phyloP scores from a whole-genome alignment of 129 eudicot genomes.

The Mikania micrantha region DNA sequence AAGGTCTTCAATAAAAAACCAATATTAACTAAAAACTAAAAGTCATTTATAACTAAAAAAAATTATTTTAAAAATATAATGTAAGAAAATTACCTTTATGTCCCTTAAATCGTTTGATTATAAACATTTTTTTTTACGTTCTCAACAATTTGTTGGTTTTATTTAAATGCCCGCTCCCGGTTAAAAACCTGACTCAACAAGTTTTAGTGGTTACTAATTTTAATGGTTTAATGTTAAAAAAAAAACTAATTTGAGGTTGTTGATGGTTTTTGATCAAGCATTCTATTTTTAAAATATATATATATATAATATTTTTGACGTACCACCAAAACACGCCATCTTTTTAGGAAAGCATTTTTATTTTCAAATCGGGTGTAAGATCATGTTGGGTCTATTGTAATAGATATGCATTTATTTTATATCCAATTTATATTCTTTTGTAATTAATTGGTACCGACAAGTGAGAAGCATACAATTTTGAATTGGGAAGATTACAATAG shows the following conservation, averaged over 20 bases:
- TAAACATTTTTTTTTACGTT: too few species aligned
- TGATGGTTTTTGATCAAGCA: background rate
- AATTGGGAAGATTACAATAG: background rate
- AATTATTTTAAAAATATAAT: too few species aligned
- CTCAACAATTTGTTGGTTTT: too few species aligned
- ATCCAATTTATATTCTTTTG: background rate
- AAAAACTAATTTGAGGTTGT: too few species aligned
- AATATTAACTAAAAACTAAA: too few species aligned
- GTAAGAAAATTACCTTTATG: too few species aligned
- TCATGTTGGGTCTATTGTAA: background rate
- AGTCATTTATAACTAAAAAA: too few species aligned
- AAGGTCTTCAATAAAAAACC: too few species aligned
- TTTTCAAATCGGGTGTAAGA: constrained; percentile 1
- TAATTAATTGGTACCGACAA: background rate
- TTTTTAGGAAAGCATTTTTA: background rate
- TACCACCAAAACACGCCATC: background rate
- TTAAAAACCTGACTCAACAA: too few species aligned
- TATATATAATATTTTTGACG: background rate
- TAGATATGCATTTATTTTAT: background rate
- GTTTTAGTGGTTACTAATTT: background rate
- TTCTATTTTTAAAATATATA: background rate
- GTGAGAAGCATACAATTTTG: constrained; percentile 1
- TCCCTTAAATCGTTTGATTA: too few species aligned
- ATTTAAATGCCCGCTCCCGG: too few species aligned
- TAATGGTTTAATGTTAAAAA: too few species aligned